Conservation (phyloP, 164 flowering plant species). For the Malania oleifera region DNA sequence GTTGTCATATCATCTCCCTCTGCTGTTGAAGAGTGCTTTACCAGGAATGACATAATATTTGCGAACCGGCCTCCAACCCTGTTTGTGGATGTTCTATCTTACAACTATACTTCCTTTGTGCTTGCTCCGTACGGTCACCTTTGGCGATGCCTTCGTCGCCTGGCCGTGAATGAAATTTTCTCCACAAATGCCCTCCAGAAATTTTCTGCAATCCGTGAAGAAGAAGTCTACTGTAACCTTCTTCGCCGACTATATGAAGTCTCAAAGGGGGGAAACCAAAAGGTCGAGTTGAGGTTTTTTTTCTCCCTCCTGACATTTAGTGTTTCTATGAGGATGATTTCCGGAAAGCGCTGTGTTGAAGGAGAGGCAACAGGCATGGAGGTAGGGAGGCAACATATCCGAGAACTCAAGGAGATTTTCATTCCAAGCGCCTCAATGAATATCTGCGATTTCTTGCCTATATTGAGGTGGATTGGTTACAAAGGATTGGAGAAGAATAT, state of each 20-base stretch:
- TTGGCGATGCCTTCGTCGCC: conserved; percentile 27
- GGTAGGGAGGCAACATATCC: conserved; percentile 12
- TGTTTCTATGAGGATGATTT: conserved; percentile 27
- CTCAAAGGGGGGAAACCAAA: not conserved
- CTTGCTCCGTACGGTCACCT: conserved; percentile 28
- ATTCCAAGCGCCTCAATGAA: not conserved
- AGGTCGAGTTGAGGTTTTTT: conserved; percentile 19
- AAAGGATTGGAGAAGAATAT: conserved; percentile 12
- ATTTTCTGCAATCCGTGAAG: not conserved
- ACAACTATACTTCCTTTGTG: conserved; percentile 18
- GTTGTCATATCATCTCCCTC: conserved; percentile 33
- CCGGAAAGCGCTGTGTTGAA: conserved; percentile 30
- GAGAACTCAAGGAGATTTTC: conserved; percentile 5
- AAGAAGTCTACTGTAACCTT: conserved; percentile 11
- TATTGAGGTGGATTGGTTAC: conserved; percentile 16
- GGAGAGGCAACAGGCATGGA: conserved; percentile 9
- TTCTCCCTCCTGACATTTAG: conserved; percentile 23
- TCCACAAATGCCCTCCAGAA: conserved; percentile 7
- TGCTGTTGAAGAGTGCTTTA: conserved; percentile 31
- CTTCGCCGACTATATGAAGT: not conserved
- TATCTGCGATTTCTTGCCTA: conserved; percentile 4
- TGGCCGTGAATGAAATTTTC: conserved; percentile 15
- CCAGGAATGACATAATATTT: conserved; percentile 28
- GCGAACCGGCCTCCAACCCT: conserved; percentile 32
- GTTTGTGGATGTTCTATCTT: conserved; percentile 23